Conservation (phyloP, 176 grass and related monocot genomes). For the Rhynchospora pubera region DNA sequence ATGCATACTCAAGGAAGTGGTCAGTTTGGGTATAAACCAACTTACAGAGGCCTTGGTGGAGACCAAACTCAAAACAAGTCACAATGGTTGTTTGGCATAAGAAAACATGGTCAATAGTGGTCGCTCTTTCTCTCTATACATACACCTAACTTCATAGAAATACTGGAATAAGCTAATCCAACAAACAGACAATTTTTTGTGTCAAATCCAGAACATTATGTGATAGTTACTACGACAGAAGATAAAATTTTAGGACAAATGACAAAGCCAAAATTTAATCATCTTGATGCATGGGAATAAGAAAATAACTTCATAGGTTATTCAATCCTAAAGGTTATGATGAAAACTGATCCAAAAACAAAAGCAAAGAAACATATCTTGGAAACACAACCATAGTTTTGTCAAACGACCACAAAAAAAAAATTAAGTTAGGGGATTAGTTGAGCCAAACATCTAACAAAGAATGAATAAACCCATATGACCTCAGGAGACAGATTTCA, state of each 20-base stretch:
- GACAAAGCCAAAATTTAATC: neutral
- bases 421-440: neutral
- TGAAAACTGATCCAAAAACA: neutral
- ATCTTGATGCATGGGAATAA: neutral
- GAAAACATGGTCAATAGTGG: neutral
- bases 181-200: neutral
- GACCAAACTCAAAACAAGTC: neutral
- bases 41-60: neutral
- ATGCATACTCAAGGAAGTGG: neutral
- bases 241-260: neutral
- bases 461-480: neutral
- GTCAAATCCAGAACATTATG: neutral
- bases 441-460: neutral
- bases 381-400: neutral
- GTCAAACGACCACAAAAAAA: neutral
- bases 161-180: neutral
- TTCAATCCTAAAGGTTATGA: neutral
- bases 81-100: neutral
- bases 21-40: neutral
- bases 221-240: neutral
- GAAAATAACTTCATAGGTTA: neutral
- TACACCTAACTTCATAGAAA: neutral
- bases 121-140: neutral
- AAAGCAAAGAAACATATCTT: conserved; percentile 1
- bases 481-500: neutral